These are phyloP conservation scores for Ceratocystis eucalypticola DNA, from an alignment of 2,329 filamentous ascomycete species.

Conservation along the genomic window DNA sequence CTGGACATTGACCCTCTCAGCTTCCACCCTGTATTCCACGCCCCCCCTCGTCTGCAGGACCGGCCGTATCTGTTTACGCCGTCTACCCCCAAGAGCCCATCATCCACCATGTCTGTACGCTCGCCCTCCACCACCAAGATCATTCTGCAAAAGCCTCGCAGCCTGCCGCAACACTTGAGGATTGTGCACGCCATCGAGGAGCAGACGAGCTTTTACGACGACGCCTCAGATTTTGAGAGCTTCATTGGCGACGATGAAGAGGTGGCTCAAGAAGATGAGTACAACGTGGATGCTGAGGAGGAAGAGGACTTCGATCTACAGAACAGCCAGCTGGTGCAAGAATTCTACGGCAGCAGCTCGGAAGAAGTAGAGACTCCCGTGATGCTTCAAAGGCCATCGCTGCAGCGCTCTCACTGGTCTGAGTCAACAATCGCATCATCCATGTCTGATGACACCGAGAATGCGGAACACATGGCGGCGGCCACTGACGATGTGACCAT, in stretches of 20 bases:
- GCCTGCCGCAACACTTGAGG: conserved; percentile 14
- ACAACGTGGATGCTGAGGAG: background rate
- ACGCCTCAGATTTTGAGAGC: conserved; percentile 9
- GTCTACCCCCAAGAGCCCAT: conserved; percentile 7
- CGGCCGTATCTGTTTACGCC: conserved; percentile 18
- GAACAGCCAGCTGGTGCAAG: conserved; percentile 13
- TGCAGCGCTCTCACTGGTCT: conserved; percentile 23
- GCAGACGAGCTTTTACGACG: conserved; percentile 6
- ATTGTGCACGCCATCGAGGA: conserved; percentile 19
- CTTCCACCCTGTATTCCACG: conserved; percentile 15
- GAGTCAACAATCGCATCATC: conserved; percentile 21
- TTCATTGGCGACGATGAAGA: conserved; percentile 6
- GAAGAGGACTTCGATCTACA: conserved; percentile 13
- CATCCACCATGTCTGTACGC: conserved; percentile 17
- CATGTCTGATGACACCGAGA: conserved; percentile 11
- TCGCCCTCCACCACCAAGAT: conserved; percentile 16
- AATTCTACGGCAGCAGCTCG: conserved; percentile 10
- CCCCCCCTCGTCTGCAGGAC: conserved; percentile 18
- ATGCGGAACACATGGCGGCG: conserved; percentile 17
- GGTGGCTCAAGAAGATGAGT: background rate
- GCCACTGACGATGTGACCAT: conserved; percentile 15
- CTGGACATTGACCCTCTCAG: conserved; percentile 19
- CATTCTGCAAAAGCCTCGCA: conserved; percentile 15
- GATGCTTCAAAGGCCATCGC: background rate
- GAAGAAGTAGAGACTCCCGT: background rate